Conservation (phyloP, 305 asterid species). For the Fraxinus platypoda region DNA sequence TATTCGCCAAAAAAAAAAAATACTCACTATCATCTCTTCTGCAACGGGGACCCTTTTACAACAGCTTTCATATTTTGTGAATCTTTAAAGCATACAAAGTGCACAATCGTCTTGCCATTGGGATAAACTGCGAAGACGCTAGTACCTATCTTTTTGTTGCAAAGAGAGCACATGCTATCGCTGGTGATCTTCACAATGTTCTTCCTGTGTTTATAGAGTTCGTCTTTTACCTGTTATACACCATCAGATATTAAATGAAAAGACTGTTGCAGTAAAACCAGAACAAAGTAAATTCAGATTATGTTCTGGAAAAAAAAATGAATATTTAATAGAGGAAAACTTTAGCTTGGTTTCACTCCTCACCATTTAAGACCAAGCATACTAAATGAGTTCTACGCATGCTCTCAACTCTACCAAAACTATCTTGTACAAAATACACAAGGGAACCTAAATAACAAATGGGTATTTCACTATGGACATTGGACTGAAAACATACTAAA, state of each 20-base stretch:
- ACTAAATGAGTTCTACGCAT: background rate
- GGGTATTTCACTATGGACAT: background rate
- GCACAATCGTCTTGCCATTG: slow-evolving; percentile 83
- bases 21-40: slow-evolving; percentile 46
- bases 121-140: slow-evolving; percentile 98
- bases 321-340: background rate
- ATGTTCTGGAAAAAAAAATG: background rate
- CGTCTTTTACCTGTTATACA: slow-evolving; percentile 74
- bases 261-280: background rate
- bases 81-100: slow-evolving; percentile 88
- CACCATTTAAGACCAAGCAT: background rate
- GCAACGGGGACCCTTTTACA: slow-evolving; percentile 49
- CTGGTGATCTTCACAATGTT: slow-evolving; percentile 65
- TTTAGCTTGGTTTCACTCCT: background rate
- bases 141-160: slow-evolving; percentile 90
- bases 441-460: background rate
- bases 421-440: background rate
- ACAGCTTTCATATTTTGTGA: slow-evolving; percentile 88
- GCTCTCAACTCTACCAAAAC: background rate
- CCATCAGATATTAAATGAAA: slow-evolving; percentile 11
- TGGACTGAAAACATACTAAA: slow-evolving; percentile 1
- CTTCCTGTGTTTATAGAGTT: slow-evolving; percentile 70
- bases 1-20: background rate
- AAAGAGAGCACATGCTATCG: slow-evolving; percentile 87
- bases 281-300: background rate